Evolutionary conservation across 164 flowering plant genomes (phyloP).

Genomic region (Nymphaea colorata): DNA sequence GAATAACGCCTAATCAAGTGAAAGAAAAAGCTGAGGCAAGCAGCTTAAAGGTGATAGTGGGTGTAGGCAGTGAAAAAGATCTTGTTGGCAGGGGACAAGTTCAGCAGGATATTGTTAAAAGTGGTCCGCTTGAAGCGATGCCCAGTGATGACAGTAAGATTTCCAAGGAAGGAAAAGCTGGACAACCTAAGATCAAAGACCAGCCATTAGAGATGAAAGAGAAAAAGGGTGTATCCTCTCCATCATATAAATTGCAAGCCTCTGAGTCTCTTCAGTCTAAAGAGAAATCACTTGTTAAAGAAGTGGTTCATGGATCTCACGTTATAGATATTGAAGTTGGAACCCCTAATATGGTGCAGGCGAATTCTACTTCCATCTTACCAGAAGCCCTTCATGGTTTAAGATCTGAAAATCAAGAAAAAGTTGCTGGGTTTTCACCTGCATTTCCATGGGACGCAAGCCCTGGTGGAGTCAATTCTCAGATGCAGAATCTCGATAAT

Average conservation of each 20-base stretch:
- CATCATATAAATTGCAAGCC: neutral
- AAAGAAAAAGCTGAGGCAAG: neutral
- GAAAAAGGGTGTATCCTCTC: constrained; percentile 11
- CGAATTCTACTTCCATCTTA: constrained; percentile 21
- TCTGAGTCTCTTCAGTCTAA: neutral
- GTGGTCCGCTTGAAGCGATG: neutral
- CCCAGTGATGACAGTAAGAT: neutral
- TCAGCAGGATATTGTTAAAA: neutral
- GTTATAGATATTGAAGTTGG: constrained; percentile 6
- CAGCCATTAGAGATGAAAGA: constrained; percentile 7
- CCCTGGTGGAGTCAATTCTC: constrained; percentile 20
- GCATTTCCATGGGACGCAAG: constrained; percentile 21
- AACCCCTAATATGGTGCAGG: constrained; percentile 15
- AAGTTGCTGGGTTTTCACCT: constrained; percentile 10
- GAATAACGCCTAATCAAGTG: neutral
- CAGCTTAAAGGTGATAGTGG: neutral
- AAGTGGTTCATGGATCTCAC: neutral
- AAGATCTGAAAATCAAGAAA: constrained; percentile 1
- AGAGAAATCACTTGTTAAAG: neutral
- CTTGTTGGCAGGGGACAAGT: neutral
- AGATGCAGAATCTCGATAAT: constrained; percentile 16
- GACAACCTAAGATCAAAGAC: neutral
- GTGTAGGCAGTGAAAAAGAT: constrained; percentile 10
- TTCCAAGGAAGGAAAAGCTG: neutral
- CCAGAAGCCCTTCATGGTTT: constrained; percentile 17